Evolutionary conservation across 768 basidiomycete genomes (phyloP).

Genomic region (Pulveroboletus sp.): DNA sequence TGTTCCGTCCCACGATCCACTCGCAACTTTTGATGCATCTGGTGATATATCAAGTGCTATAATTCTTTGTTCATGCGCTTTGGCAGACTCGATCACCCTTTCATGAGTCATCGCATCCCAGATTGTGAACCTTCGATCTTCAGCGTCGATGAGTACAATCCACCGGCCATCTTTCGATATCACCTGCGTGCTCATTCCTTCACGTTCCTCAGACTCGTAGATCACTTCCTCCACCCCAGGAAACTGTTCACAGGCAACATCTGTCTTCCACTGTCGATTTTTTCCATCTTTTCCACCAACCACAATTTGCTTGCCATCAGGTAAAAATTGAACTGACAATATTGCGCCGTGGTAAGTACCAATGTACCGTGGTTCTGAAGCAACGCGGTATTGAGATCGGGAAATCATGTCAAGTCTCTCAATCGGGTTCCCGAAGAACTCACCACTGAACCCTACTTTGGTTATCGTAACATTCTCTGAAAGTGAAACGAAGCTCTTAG

Average conservation of each 20-base stretch:
- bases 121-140: constrained; percentile 5
- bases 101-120: constrained; percentile 7
- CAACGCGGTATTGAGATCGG: not conserved
- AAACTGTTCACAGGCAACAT: not conserved
- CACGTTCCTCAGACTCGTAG: not conserved
- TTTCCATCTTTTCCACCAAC: constrained; percentile 5
- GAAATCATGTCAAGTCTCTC: not conserved
- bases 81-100: constrained; percentile 7
- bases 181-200: not conserved
- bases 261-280: constrained; percentile 8
- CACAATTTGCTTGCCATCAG: constrained; percentile 8
- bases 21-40: constrained; percentile 18
- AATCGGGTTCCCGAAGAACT: too few species aligned
- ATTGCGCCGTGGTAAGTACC: not conserved
- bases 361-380: constrained; percentile 5
- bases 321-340: constrained; percentile 11
- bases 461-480: not conserved
- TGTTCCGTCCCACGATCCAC: constrained; percentile 18
- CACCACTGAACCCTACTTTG: constrained; percentile 1
- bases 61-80: constrained; percentile 14
- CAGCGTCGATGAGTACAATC: constrained; percentile 4
- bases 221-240: not conserved
- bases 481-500: not conserved
- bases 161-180: constrained; percentile 20
- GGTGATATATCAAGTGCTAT: constrained; percentile 20